These are phyloP conservation scores for Oidiodendron maius DNA, from an alignment of 495 filamentous ascomycete species.

Conservation along the genomic window DNA sequence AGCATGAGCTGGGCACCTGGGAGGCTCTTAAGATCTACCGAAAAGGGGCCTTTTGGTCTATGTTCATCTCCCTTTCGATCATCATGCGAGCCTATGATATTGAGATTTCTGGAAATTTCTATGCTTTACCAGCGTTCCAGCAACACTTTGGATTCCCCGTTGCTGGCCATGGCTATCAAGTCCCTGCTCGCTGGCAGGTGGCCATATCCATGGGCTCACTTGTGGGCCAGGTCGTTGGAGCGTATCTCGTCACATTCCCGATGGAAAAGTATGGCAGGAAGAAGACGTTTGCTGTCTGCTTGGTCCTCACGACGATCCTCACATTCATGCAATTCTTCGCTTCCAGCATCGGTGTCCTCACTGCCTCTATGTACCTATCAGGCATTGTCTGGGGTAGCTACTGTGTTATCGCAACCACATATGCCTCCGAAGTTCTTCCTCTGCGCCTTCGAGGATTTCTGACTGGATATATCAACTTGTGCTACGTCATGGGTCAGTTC, in stretches of 20 bases:
- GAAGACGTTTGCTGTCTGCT: constrained; percentile 23
- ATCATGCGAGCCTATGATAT: constrained; percentile 42
- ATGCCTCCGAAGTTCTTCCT: no score
- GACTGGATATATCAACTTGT: constrained; percentile 67
- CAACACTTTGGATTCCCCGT: constrained; percentile 23
- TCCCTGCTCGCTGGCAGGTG: constrained; percentile 72
- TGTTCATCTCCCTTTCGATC: constrained; percentile 32
- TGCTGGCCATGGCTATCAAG: constrained; percentile 25
- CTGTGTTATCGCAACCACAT: constrained; percentile 38
- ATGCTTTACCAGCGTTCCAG: constrained; percentile 30
- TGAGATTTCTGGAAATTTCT: constrained; percentile 29
- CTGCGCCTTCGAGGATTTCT: constrained; percentile 56
- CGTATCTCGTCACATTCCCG: constrained; percentile 40
- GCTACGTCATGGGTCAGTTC: constrained; percentile 63
- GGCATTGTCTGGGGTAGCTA: constrained; percentile 61
- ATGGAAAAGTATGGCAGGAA: constrained; percentile 42
- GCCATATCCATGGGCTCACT: constrained; percentile 29
- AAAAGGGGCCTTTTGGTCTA: constrained; percentile 26
- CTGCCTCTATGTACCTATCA: constrained; percentile 51
- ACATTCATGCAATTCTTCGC: constrained; percentile 61
- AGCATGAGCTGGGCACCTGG: constrained; percentile 25
- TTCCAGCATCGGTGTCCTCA: constrained; percentile 49
- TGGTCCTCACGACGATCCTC: constrained; percentile 37
- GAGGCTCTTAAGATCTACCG: constrained; percentile 30
- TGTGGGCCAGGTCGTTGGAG: constrained; percentile 30